Conservation (phyloP, 768 basidiomycete genomes). For the Leccinum uliginosum region DNA sequence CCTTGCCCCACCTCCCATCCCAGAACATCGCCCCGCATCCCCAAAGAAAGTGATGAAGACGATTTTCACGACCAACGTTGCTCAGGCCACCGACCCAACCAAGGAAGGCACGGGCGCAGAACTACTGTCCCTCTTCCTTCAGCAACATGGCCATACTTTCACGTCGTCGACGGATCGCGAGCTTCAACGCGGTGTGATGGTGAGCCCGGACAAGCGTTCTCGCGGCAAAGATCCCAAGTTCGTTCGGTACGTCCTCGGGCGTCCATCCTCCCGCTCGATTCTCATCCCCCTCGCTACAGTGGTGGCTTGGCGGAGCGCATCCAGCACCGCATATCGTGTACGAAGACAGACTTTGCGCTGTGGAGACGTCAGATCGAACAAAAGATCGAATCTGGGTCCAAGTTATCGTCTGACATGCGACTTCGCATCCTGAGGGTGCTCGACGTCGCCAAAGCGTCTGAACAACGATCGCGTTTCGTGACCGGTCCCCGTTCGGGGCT, state of each 20-base stretch:
- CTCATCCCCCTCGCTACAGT: constrained; percentile 27
- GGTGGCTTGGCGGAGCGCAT: constrained; percentile 54
- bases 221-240: constrained; percentile 43
- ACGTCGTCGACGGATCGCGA: constrained; percentile 35
- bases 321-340: constrained; percentile 38
- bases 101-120: constrained; percentile 49
- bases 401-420: constrained; percentile 36
- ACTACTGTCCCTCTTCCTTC: constrained; percentile 49
- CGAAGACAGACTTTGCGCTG: constrained; percentile 42
- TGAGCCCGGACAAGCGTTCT: constrained; percentile 55
- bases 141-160: constrained; percentile 39
- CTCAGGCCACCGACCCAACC: constrained; percentile 47
- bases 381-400: constrained; percentile 27
- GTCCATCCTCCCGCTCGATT: too few species aligned
- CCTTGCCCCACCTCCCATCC: constrained; percentile 28
- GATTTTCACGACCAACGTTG: constrained; percentile 50
- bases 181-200: constrained; percentile 45
- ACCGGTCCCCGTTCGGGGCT: constrained; percentile 32
- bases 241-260: constrained; percentile 38
- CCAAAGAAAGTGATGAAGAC: constrained; percentile 40
- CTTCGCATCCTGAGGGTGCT: constrained; percentile 43
- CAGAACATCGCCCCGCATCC: constrained; percentile 11
- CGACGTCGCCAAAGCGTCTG: constrained; percentile 28
- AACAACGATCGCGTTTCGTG: constrained; percentile 27
- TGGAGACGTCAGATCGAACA: constrained; percentile 51